Percentiles rank a stretch among this genome's conserved stretches.
Conservation (phyloP, 495 filamentous ascomycete genomes). For the Podospora conica region DNA sequence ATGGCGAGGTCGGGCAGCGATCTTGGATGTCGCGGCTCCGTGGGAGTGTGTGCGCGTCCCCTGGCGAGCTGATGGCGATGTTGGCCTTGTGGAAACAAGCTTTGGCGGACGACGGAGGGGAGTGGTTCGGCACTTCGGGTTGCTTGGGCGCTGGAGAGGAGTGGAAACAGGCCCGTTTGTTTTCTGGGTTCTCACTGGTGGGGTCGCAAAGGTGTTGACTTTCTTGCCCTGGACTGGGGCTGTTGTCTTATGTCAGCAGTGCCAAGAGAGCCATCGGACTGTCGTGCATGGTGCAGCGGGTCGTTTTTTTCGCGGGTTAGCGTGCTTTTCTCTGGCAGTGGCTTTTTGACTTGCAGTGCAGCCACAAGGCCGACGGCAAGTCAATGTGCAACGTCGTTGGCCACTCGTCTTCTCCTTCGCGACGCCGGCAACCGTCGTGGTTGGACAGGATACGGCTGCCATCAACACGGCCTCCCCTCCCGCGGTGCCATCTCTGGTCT, state of each 20-base stretch:
- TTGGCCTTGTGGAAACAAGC: neutral
- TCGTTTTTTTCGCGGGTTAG: too few relatives aligned
- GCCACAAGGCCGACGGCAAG: neutral
- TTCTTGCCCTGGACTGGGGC: neutral
- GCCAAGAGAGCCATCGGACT: too few relatives aligned
- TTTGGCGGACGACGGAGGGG: neutral
- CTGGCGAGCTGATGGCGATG: slow-evolving; percentile 4
- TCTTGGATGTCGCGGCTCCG: neutral
- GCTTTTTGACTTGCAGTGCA: neutral
- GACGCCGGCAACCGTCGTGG: slow-evolving; percentile 25
- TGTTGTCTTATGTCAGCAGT: neutral
- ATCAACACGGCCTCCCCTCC: neutral
- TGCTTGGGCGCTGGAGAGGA: neutral
- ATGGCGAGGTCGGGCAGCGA: neutral
- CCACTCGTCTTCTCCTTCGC: slow-evolving; percentile 13
- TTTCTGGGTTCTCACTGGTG: neutral
- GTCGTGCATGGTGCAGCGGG: too few relatives aligned
- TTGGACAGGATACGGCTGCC: slow-evolving; percentile 40
- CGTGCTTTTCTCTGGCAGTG: too few relatives aligned
- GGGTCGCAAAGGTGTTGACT: neutral
- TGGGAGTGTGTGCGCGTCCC: neutral
- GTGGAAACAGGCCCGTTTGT: too few relatives aligned
- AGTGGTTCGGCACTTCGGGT: neutral
- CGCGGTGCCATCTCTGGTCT: too few relatives aligned
- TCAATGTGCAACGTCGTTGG: neutral